Percentiles rank a stretch among this genome's conserved stretches.
phyloP scores from a whole-genome alignment of 208 protist species.

The Novymonas esmeraldas region DNA sequence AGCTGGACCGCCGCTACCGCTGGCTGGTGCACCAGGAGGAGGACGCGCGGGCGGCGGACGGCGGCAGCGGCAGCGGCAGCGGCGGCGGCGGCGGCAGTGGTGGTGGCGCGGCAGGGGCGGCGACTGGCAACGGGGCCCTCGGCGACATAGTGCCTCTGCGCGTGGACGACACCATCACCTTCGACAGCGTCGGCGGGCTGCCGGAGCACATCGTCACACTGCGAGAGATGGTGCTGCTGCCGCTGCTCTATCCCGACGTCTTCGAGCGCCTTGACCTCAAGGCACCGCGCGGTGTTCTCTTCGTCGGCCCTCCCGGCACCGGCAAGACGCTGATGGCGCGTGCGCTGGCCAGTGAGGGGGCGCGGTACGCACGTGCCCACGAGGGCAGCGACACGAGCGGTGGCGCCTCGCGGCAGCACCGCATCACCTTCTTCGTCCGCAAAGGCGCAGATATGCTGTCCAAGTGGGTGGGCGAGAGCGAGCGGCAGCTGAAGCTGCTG shows the following conservation, averaged over 20 bases:
- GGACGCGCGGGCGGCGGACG: slow-evolving; percentile 6
- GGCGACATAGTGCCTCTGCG: slow-evolving; percentile 73
- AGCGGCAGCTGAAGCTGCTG: slow-evolving; percentile 96
- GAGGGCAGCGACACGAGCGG: background rate
- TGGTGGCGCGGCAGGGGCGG: slow-evolving; percentile 7
- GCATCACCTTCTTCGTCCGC: slow-evolving; percentile 97
- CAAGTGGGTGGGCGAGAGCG: slow-evolving; percentile 99
- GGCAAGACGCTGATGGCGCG: slow-evolving; percentile 99
- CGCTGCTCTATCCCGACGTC: slow-evolving; percentile 76
- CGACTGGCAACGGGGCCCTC: slow-evolving; percentile 29
- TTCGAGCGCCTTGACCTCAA: slow-evolving; percentile 54
- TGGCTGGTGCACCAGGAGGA: slow-evolving; percentile 35
- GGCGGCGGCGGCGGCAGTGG: background rate
- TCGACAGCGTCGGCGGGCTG: slow-evolving; percentile 82
- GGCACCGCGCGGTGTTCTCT: slow-evolving; percentile 97
- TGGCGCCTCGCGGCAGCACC: slow-evolving; percentile 28
- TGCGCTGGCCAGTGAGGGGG: slow-evolving; percentile 98
- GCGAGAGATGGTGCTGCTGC: slow-evolving; percentile 85
- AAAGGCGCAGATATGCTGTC: slow-evolving; percentile 97
- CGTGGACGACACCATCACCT: slow-evolving; percentile 63
- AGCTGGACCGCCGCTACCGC: slow-evolving; percentile 44
- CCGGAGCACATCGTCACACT: slow-evolving; percentile 77
- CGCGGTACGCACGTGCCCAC: slow-evolving; percentile 71
- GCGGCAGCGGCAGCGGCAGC: slow-evolving; percentile 5
- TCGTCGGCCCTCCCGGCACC: slow-evolving; percentile 99